Conservation (phyloP, 306 rosid species). For the Lablab purpureus region DNA sequence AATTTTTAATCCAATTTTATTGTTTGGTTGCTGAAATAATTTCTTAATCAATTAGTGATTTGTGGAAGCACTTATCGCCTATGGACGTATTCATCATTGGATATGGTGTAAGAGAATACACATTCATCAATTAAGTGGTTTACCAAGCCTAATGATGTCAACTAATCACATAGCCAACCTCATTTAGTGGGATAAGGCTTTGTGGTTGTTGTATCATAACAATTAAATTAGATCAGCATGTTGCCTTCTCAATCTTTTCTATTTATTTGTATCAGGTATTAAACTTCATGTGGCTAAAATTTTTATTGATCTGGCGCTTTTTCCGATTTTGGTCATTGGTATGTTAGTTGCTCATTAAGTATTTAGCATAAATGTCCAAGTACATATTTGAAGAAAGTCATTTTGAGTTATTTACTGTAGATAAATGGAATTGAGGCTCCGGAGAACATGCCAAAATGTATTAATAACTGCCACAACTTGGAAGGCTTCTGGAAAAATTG, state of each 20-base stretch:
- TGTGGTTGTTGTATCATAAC: conserved; percentile 20
- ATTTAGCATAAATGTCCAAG: conserved; percentile 13
- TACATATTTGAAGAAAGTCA: conserved; percentile 30
- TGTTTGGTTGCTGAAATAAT: conserved; percentile 46
- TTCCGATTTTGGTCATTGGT: conserved; percentile 97
- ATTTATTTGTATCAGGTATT: conserved; percentile 70
- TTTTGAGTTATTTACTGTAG: conserved; percentile 53
- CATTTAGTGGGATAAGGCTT: conserved; percentile 31
- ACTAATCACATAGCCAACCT: conserved; percentile 16
- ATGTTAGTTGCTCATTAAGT: conserved; percentile 51
- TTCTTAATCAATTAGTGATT: conserved; percentile 60
- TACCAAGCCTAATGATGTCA: conserved; percentile 1
- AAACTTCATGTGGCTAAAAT: conserved; percentile 96
- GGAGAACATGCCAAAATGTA: conserved; percentile 96
- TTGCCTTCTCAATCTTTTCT: conserved; percentile 34
- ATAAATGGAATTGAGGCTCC: conserved; percentile 88
- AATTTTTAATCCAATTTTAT: conserved; percentile 20
- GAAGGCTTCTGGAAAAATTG: conserved; percentile 97
- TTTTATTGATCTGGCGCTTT: conserved; percentile 89
- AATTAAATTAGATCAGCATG: conserved; percentile 4
- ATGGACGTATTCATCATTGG: conserved; percentile 85
- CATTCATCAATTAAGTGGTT: conserved; percentile 38
- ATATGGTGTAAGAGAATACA: conserved; percentile 83
- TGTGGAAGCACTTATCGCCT: conserved; percentile 83
- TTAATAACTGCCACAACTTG: conserved; percentile 86